These are phyloP conservation scores for Vanrija humicola DNA, from an alignment of 1,284 basidiomycete species.

Conservation along the genomic window DNA sequence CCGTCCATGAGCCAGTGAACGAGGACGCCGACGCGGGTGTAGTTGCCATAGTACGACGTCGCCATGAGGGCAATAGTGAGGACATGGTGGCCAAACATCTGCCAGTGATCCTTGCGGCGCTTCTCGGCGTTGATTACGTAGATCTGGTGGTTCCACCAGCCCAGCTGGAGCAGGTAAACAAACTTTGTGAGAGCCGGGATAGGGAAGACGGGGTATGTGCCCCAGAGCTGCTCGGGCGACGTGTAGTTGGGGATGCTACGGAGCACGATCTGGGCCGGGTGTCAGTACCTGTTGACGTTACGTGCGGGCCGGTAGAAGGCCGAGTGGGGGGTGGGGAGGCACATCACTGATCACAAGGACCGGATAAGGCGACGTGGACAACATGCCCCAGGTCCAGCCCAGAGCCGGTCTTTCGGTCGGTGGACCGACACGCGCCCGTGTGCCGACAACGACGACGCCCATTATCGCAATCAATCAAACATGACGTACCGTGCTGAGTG, in stretches of 20 bases:
- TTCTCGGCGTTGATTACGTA: constrained; percentile 92
- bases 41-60: constrained; percentile 74
- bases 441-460: not conserved
- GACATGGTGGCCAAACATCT: constrained; percentile 95
- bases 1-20: constrained; percentile 91
- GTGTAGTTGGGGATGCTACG: constrained; percentile 66
- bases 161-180: constrained; percentile 87
- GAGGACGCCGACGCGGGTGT: constrained; percentile 80
- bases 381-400: not conserved
- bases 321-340: not conserved
- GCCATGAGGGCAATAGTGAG: constrained; percentile 78
- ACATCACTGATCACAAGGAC: not conserved
- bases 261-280: constrained; percentile 67
- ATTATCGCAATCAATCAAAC: no score
- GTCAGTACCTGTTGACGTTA: not conserved
- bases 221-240: constrained; percentile 70
- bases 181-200: constrained; percentile 76
- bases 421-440: not conserved
- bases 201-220: constrained; percentile 73
- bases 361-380: no score
- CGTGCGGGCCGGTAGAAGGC: not conserved
- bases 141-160: constrained; percentile 89
- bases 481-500: constrained; percentile 72
- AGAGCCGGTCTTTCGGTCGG: not conserved
- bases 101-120: constrained; percentile 82